phyloP scores from a whole-genome alignment of 2,329 filamentous ascomycete species.

The Pezicula rhizophila region DNA sequence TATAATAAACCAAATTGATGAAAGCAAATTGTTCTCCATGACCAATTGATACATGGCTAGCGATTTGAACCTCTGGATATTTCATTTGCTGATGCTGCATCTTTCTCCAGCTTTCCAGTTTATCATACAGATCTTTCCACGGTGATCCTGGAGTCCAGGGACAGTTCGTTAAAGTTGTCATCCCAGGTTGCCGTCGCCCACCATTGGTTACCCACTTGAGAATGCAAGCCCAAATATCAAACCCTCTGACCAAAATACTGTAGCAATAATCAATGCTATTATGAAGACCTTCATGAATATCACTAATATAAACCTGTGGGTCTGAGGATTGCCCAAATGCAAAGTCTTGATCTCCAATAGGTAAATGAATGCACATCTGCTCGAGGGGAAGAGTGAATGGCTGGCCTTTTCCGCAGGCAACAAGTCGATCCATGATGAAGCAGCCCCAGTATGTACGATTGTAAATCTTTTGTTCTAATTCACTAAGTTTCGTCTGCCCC shows the following conservation, averaged over 20 bases:
- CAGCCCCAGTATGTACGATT: conserved; percentile 39
- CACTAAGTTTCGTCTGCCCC: conserved; percentile 15
- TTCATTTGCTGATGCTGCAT: conserved; percentile 31
- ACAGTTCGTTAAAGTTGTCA: conserved; percentile 33
- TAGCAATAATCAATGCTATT: conserved; percentile 17
- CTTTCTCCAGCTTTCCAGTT: conserved; percentile 32
- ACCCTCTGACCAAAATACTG: conserved; percentile 32
- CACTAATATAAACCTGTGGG: neutral
- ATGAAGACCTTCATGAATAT: neutral
- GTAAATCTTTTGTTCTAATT: conserved; percentile 25
- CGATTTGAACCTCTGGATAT: conserved; percentile 20
- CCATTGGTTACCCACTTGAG: conserved; percentile 37
- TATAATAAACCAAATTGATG: conserved; percentile 37
- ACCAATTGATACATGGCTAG: conserved; percentile 33
- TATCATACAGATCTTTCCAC: conserved; percentile 29
- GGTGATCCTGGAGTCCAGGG: conserved; percentile 33
- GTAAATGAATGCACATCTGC: conserved; percentile 8
- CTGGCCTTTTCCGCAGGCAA: conserved; percentile 34
- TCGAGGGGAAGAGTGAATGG: conserved; percentile 20
- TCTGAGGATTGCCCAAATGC: conserved; percentile 18
- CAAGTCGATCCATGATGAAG: conserved; percentile 39
- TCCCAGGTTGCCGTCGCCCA: conserved; percentile 33
- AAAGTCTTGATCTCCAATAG: conserved; percentile 32
- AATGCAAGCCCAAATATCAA: conserved; percentile 37
- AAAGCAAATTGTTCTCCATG: conserved; percentile 37